Evolutionary conservation across 2,329 filamentous ascomycete genomes (phyloP), one percentile per base, ranked within the genome.

Genomic region (Trichoderma afroharzianum): DNA sequence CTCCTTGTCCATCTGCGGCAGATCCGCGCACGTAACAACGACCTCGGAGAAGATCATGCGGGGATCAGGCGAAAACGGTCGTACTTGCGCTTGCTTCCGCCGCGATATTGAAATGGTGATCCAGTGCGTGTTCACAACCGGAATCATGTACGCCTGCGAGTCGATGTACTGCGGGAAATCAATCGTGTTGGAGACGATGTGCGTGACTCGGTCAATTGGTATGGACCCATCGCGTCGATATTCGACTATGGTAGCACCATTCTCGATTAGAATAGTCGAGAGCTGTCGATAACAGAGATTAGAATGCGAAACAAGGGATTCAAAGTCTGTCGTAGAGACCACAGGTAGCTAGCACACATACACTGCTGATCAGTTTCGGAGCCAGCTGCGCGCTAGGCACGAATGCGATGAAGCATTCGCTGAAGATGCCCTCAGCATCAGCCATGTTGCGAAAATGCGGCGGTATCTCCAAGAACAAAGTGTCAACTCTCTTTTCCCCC

Each of bases 31-130:
- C 36, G 91, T 92, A 21, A 98, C 86, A 32, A 92, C 88, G 55
- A 98, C 92, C 75, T 94, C 91, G 66, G 92, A 93, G 82, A 99
- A 93, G 80, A 98, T 96, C 79, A 97, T 90, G 72, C 92, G 89
- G 2, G 95, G 95, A 77, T 99, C 96, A 1, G 96, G 96, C 59
- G 92, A 98, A 80, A 92, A 97, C 18, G 94, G 92, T 53, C 95
- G 90, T 11, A 95, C 89, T 76, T 93, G 94, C 39, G 91, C 91
- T 68, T 92, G 86, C 79, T 92, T 95, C 71, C 85, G 85, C 76
- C 91, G 92, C 26, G 85, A 80, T 2, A 97, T 80, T 4, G 92
- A 96, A 28, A 86, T 85, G 4, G 88, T 86, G 61, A 98, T 88
- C 95, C 96, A 99, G 71, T 88, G 84, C 4, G 93, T 90, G 74